Conservation (phyloP, 805 yeast species). For the Scheffersomyces lignosus region DNA sequence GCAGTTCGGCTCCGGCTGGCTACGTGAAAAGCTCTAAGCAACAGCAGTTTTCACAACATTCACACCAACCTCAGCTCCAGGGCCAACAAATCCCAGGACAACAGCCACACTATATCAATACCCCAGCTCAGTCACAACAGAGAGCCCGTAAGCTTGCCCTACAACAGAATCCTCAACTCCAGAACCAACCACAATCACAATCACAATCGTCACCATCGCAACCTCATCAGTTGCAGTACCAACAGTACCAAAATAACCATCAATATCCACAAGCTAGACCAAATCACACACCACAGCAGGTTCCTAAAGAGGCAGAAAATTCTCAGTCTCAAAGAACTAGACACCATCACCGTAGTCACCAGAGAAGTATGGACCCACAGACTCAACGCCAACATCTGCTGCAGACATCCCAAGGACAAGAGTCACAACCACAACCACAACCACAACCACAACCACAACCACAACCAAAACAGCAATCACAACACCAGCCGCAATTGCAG, state of each 20-base stretch:
- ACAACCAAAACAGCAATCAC: neutral
- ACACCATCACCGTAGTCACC: slow-evolving; percentile 5
- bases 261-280: slow-evolving; percentile 1
- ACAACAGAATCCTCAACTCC: slow-evolving; percentile 1
- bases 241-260: neutral
- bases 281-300: neutral
- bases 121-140: neutral
- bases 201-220: slow-evolving; percentile 1
- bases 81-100: slow-evolving; percentile 2
- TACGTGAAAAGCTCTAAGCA: neutral
- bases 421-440: neutral
- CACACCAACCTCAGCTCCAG: slow-evolving; percentile 1
- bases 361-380: neutral
- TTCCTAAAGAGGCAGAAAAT: neutral
- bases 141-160: neutral
- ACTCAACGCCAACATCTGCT: neutral
- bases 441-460: neutral
- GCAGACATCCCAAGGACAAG: neutral
- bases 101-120: neutral
- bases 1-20: neutral
- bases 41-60: slow-evolving; percentile 4
- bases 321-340: slow-evolving; percentile 3
- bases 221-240: slow-evolving; percentile 3
- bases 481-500: neutral
- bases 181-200: slow-evolving; percentile 2